A percentile compares a stretch with the other conserved stretches of the same genome.
Conservation (phyloP, 768 basidiomycete species). For the Leucosporidium creatinivorum region DNA sequence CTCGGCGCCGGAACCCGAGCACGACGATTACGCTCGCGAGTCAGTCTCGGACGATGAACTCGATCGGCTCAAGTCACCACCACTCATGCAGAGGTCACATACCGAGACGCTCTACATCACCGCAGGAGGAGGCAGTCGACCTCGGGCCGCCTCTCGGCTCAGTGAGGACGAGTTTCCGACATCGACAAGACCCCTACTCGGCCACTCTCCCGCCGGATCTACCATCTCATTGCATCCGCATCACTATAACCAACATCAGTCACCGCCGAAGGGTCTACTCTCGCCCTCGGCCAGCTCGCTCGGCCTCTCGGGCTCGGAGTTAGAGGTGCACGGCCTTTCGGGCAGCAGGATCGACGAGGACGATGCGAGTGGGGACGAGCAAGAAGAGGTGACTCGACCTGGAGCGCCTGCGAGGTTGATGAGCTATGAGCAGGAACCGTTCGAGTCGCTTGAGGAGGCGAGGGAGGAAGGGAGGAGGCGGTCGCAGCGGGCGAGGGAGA, state of each 20-base stretch:
- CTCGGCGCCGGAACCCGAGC: constrained; percentile 12
- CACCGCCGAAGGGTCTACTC: neutral
- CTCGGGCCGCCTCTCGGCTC: too few relatives aligned
- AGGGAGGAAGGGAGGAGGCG: neutral
- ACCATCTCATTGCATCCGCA: too few relatives aligned
- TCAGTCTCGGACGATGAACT: constrained; percentile 29
- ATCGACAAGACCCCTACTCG: neutral
- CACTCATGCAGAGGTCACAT: constrained; percentile 20
- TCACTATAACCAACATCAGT: neutral
- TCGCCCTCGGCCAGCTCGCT: neutral
- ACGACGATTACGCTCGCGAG: neutral
- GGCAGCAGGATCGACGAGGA: neutral
- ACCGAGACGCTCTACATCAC: constrained; percentile 15
- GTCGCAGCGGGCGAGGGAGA: too few relatives aligned
- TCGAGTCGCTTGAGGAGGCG: neutral
- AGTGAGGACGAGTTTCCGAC: constrained; percentile 23
- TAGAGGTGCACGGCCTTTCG: neutral
- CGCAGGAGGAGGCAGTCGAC: neutral
- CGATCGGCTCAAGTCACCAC: constrained; percentile 18
- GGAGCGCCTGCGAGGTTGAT: neutral
- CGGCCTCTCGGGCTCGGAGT: neutral
- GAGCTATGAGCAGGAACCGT: too few relatives aligned
- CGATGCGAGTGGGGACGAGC: neutral
- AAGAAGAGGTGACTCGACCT: neutral
- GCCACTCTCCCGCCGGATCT: neutral